Evolutionary conservation across 768 basidiomycete genomes (phyloP), one percentile per base, ranked within the genome.

Genomic region (Agrocybe praecox): DNA sequence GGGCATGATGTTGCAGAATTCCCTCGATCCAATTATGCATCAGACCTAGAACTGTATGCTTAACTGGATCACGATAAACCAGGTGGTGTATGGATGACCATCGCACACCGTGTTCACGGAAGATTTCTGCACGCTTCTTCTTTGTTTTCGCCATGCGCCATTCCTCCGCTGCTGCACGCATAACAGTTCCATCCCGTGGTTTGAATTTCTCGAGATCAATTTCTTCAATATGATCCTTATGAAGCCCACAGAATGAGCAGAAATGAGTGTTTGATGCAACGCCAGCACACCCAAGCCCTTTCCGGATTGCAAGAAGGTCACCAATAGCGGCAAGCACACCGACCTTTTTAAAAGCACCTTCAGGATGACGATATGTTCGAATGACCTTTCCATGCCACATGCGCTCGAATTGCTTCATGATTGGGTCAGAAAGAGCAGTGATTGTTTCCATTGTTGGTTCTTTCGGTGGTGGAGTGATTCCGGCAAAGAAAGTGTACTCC

Each of bases 1-100:
- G 59, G 29, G 68, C 54, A 23, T 71, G 67, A 52, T 64, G 45
- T 45, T 67, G 40, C 10, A 72, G 49, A 26, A 66, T 44, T 10
- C 71, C 69, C 53, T 67, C 66, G 2, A 69, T 45, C 58, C 58
- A 65, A 47, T 69, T 69, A 47, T 72, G 71, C 66, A 74, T 67
- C 49, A 64, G 60, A 3, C 69, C 71, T 33, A 74, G 59, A 15
- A 71, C 26, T 32, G 63, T 48, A 61, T 67, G 64, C 10, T 56
- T 49, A 14, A 72, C 65, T 48, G 71, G 69, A 40, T 72, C 63
- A 63, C 69, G 68, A 45, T 72, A 72, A 18, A 61, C 59, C 14
- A 74, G 55, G 26, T 51, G 24, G 53, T 67, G 63, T 11, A 72
- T 40, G 32, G 66, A 55, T n/a, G 69, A 65, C 67, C 67, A 73